These are phyloP conservation scores for Coccomyxa sp. DNA, from an alignment of 139 green algal genomes.

Conservation along the genomic window DNA sequence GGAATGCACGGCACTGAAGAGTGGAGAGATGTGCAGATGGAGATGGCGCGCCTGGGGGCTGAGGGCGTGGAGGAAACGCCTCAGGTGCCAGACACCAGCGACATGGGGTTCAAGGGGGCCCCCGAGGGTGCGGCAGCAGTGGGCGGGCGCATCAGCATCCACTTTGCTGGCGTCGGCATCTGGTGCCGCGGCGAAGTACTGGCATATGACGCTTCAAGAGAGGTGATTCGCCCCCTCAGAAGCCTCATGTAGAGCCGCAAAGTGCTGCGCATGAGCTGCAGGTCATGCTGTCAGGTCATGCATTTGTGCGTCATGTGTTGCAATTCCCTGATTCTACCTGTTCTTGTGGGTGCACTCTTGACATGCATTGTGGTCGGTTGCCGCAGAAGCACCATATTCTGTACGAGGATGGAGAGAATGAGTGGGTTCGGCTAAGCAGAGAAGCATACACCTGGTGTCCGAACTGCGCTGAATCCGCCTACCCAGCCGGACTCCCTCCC, in stretches of 20 bases:
- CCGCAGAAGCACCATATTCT: constrained; percentile 12
- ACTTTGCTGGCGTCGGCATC: neutral
- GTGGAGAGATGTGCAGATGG: neutral
- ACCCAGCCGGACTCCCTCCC: neutral
- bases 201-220: constrained; percentile 2
- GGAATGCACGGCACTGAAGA: too few relatives aligned
- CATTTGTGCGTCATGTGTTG: neutral
- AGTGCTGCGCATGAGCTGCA: neutral
- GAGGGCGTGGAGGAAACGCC: neutral
- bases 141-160: neutral
- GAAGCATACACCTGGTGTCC: neutral
- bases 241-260: neutral
- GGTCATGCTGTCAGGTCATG: neutral
- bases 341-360: neutral
- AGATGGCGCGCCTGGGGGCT: neutral
- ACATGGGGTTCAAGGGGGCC: neutral
- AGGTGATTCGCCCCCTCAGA: neutral
- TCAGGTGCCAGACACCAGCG: neutral
- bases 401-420: constrained; percentile 24
- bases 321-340: neutral
- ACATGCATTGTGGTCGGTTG: neutral
- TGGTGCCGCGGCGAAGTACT: constrained; percentile 4
- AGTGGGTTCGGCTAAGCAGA: constrained; percentile 11
- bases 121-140: neutral
- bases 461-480: neutral